phyloP scores from a whole-genome alignment of 768 basidiomycete species.

The Arthromyces matolae region DNA sequence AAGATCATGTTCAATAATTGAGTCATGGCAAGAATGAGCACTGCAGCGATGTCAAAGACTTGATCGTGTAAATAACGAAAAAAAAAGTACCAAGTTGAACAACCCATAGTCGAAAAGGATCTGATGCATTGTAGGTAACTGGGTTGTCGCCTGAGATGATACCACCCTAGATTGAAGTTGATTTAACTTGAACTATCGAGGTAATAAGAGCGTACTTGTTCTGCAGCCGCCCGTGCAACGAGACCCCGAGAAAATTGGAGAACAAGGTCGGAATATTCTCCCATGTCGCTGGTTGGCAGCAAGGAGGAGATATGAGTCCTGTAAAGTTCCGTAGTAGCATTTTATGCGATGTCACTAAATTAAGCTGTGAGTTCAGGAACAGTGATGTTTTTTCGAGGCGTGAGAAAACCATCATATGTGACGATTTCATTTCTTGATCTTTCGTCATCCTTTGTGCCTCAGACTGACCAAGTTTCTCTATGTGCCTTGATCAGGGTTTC shows the following conservation, averaged over 20 bases:
- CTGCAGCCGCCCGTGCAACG: conserved; percentile 44
- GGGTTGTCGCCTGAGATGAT: conserved; percentile 79
- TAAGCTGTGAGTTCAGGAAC: too few relatives aligned
- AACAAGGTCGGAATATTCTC: conserved; percentile 39
- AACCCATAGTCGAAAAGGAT: conserved; percentile 76
- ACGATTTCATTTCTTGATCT: too few relatives aligned
- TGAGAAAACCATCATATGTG: too few relatives aligned
- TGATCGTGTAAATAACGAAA: neutral
- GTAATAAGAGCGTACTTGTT: conserved; percentile 34
- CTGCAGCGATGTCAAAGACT: conserved; percentile 32
- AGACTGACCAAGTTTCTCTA: too few relatives aligned
- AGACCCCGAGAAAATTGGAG: conserved; percentile 26
- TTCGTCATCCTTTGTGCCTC: too few relatives aligned
- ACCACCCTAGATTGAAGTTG: conserved; percentile 50
- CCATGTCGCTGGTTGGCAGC: conserved; percentile 36
- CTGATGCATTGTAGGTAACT: conserved; percentile 47
- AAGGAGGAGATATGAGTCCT: neutral
- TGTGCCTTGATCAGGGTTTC: too few relatives aligned
- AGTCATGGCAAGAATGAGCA: conserved; percentile 78
- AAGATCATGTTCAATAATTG: conserved; percentile 70
- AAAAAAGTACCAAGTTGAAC: conserved; percentile 62
- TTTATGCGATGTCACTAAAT: neutral
- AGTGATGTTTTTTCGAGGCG: too few relatives aligned
- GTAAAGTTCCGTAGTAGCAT: neutral
- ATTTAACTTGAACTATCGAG: neutral